Percentiles rank a stretch among this genome's conserved stretches.
phyloP scores from a whole-genome alignment of 257 asterid genomes.

The Sherardia arvensis region DNA sequence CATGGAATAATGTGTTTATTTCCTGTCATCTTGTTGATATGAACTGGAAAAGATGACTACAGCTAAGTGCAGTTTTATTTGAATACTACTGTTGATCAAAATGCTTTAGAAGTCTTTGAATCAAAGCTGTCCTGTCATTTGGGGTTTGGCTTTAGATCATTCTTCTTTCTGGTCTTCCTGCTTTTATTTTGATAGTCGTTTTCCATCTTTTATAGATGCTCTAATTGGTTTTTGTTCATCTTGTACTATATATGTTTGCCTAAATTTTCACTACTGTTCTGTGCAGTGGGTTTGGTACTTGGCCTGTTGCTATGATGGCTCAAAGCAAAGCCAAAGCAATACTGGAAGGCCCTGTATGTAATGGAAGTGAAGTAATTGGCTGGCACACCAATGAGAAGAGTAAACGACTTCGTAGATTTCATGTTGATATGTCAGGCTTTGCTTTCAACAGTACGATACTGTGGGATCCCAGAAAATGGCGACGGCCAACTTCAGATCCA shows the following conservation, averaged over 20 bases:
- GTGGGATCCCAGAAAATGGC: slow-evolving; percentile 93
- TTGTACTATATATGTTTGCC: not conserved
- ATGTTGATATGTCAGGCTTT: slow-evolving; percentile 97
- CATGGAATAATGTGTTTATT: not conserved
- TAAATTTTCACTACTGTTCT: slow-evolving; percentile 12
- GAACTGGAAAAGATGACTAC: not conserved
- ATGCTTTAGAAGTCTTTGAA: not conserved
- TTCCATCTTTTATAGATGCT: not conserved
- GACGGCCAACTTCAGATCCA: slow-evolving; percentile 57
- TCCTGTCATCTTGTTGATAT: not conserved
- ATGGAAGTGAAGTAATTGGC: slow-evolving; percentile 83
- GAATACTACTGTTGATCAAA: not conserved
- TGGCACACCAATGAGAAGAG: slow-evolving; percentile 99
- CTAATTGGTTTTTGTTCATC: not conserved
- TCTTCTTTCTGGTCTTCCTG: not conserved
- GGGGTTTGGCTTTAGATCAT: not conserved
- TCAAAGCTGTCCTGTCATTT: not conserved
- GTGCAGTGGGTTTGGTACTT: slow-evolving; percentile 86
- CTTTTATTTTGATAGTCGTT: not conserved
- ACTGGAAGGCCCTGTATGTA: slow-evolving; percentile 90
- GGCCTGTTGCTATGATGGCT: slow-evolving; percentile 96
- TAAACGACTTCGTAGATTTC: slow-evolving; percentile 83
- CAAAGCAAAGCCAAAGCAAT: slow-evolving; percentile 78
- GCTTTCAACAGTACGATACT: slow-evolving; percentile 91
- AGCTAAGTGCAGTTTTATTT: not conserved